Evolutionary conservation across 1,284 basidiomycete genomes (phyloP), one percentile per base, ranked within the genome.

Genomic region (Porphyrellus sp.): DNA sequence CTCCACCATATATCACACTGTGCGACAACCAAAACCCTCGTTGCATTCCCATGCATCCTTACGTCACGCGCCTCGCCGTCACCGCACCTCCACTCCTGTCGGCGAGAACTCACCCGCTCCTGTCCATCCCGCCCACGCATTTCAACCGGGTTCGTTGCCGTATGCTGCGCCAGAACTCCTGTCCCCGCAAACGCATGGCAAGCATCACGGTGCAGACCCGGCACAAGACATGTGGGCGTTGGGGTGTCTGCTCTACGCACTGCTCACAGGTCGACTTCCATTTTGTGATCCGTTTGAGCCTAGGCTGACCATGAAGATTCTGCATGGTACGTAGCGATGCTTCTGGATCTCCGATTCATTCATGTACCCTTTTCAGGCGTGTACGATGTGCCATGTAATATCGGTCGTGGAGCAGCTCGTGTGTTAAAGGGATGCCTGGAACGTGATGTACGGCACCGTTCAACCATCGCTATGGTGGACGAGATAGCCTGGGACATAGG

Each of bases 211-310:
- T 54, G 70, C 79, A 7, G 69, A 82, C 61, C 82, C 86, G n/a
- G 82, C 88, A 0, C 90, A 93, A 66, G 94, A 98, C 60, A 85
- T 97, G 30, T 98, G 94, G 94, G 93, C 94, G 0, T 72, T 96
- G 2, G 94, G 94, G 0, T 85, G 94, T 47, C 80, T 96, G 60
- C 80, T 97, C 0, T 91, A 93, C 63, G 84, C 87, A 5, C 76
- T 97, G 4, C 76, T 97, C 27, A 86, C 85, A 0, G 92, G 91
- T 2, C 75, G 77, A 27, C 74, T 97, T 4, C 94, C 94, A 0
- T 97, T 97, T 67, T 73, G 68, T 27, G 94, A 98, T 69, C 74
- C 86, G 0, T 98, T 91, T 64, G 94, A 97, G 67, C 93, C 92
- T 1, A 75, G 94, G 42, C 71, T 97, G 56, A 88, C 91, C 56